phyloP scores from a whole-genome alignment of 2,329 filamentous ascomycete species.

The Xylaria sp. region DNA sequence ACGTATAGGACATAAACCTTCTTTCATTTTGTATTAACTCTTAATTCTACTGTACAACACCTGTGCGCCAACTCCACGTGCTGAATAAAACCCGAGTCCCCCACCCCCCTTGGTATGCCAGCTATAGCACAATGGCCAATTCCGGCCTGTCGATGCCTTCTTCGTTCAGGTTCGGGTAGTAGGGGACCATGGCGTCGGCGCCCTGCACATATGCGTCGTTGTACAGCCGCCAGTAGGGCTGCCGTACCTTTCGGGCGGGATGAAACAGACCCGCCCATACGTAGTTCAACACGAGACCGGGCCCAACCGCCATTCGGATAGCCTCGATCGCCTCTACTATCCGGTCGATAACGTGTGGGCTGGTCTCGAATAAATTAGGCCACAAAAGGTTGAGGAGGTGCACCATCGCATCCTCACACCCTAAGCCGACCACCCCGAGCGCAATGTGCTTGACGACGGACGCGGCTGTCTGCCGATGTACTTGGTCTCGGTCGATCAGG shows the following conservation, averaged over 20 bases:
- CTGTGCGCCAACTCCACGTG: constrained; percentile 4
- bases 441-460: constrained; percentile 98
- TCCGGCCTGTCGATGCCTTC: constrained; percentile 79
- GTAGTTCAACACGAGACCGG: constrained; percentile 94
- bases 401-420: constrained; percentile 98
- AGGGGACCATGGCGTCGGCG: constrained; percentile 94
- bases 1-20: neutral
- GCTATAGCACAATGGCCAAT: constrained; percentile 78
- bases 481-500: constrained; percentile 95
- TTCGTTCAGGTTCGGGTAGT: constrained; percentile 86
- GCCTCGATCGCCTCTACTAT: constrained; percentile 98
- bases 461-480: constrained; percentile 94
- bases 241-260: constrained; percentile 89
- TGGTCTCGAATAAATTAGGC: constrained; percentile 97
- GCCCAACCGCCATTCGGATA: constrained; percentile 89
- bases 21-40: constrained; percentile 1
- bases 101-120: neutral
- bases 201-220: constrained; percentile 95
- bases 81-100: constrained; percentile 5
- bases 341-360: constrained; percentile 95
- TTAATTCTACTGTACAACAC: constrained; percentile 25
- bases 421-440: constrained; percentile 93
- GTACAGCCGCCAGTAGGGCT: constrained; percentile 94
- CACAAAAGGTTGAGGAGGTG: constrained; percentile 95
- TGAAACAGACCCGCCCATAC: constrained; percentile 98